Conservation (phyloP, 192 early-diverging fungal species). For the Linnemannia zychae region DNA sequence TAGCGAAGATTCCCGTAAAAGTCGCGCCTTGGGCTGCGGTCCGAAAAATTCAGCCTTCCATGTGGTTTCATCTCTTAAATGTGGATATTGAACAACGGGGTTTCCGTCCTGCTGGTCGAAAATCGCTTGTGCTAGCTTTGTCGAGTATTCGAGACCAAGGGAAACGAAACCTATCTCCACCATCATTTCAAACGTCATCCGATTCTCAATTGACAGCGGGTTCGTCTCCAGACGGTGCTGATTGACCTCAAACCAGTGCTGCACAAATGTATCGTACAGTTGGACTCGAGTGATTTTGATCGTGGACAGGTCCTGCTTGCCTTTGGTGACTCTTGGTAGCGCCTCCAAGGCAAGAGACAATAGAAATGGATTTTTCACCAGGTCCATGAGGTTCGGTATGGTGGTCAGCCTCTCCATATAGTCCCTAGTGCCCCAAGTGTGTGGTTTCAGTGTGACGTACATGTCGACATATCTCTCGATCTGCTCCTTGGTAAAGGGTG, state of each 20-base stretch:
- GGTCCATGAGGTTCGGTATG: neutral
- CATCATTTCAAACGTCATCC: no score
- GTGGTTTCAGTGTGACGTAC: no score
- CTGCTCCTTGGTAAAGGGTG: no score
- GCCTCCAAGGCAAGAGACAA: neutral
- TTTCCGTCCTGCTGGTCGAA: neutral
- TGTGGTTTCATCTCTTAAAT: neutral
- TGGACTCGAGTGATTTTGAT: neutral
- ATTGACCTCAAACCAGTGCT: neutral
- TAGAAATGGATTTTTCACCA: neutral
- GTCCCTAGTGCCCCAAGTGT: neutral
- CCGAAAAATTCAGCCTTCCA: slow-evolving; percentile 20
- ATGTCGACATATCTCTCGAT: no score
- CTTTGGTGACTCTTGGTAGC: neutral
- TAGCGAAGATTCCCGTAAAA: neutral
- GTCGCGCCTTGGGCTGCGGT: neutral
- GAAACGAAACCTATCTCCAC: no score
- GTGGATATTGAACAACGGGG: neutral
- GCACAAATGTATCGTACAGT: neutral
- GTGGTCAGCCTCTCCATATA: neutral
- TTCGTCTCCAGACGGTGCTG: neutral
- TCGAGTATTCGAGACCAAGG: neutral
- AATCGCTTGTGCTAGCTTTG: neutral
- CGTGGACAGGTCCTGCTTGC: neutral
- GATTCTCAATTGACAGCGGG: no score